Evolutionary conservation across 768 basidiomycete species (phyloP).

Genomic region (Clitopilus passeckerianus): DNA sequence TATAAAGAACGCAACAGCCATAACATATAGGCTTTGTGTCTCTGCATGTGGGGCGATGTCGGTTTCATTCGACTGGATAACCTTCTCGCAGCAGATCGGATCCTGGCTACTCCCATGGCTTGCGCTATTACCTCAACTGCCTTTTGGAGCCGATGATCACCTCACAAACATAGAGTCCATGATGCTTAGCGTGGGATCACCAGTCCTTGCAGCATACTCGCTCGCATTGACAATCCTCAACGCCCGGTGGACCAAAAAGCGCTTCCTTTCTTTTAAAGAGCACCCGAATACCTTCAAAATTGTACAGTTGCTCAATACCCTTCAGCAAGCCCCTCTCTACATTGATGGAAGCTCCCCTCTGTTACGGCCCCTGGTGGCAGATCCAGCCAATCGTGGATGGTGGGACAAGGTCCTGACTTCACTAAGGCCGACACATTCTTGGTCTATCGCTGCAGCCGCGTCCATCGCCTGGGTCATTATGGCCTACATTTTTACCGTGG

Average conservation of each 20-base stretch:
- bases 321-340: conserved; percentile 37
- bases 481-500: conserved; percentile 34
- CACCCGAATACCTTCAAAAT: conserved; percentile 27
- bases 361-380: conserved; percentile 35
- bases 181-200: conserved; percentile 39
- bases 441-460: conserved; percentile 30
- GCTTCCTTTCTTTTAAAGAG: conserved; percentile 11
- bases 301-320: conserved; percentile 26
- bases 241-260: conserved; percentile 25
- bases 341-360: conserved; percentile 19
- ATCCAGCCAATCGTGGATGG: conserved; percentile 36
- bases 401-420: conserved; percentile 27
- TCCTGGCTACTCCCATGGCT: conserved; percentile 46
- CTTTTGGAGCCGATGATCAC: conserved; percentile 34
- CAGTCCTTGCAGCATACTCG: conserved; percentile 40
- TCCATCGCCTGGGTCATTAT: conserved; percentile 40
- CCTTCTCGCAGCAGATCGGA: conserved; percentile 32
- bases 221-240: conserved; percentile 35
- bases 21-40: conserved; percentile 23
- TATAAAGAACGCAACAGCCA: conserved; percentile 16
- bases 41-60: conserved; percentile 18
- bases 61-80: conserved; percentile 23
- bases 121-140: conserved; percentile 43
- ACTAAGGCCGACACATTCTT: conserved; percentile 30
- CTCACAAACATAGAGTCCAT: conserved; percentile 36